phyloP scores from a whole-genome alignment of 192 early-diverging fungal species.

The Coemansia sp. region DNA sequence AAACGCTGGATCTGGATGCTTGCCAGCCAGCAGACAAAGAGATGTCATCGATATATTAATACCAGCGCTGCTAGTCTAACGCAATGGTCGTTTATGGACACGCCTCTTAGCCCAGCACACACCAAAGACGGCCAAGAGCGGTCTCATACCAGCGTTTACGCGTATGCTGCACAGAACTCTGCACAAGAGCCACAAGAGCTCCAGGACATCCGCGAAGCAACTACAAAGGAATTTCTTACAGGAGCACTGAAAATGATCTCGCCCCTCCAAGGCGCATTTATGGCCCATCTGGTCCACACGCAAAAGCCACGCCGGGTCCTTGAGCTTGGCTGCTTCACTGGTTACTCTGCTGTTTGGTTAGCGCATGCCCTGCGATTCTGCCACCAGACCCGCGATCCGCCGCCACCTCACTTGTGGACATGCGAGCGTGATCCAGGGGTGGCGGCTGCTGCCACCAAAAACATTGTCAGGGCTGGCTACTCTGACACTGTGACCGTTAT shows the following conservation, averaged over 20 bases:
- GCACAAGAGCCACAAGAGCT: constrained; percentile 23
- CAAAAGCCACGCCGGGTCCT: constrained; percentile 48
- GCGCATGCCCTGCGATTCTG: constrained; percentile 56
- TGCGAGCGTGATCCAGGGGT: constrained; percentile 44
- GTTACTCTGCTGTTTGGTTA: constrained; percentile 65
- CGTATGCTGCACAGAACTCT: constrained; percentile 20
- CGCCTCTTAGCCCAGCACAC: not conserved
- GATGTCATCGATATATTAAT: not conserved
- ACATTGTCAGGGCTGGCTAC: constrained; percentile 23
- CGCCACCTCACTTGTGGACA: constrained; percentile 22
- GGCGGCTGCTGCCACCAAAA: constrained; percentile 34
- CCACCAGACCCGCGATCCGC: not conserved
- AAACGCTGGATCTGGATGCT: not conserved
- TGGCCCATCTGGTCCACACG: constrained; percentile 31
- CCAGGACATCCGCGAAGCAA: constrained; percentile 12
- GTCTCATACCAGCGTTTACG: constrained; percentile 14
- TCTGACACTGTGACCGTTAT: constrained; percentile 17
- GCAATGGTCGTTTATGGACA: constrained; percentile 32
- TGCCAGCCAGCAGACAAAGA: not conserved
- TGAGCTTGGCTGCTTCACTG: constrained; percentile 71
- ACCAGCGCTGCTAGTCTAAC: not conserved
- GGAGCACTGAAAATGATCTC: constrained; percentile 50
- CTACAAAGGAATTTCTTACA: constrained; percentile 7
- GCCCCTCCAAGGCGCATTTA: constrained; percentile 43
- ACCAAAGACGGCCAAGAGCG: not conserved